phyloP scores from a whole-genome alignment of 768 basidiomycete genomes.

The Paxillus rubicundulus region DNA sequence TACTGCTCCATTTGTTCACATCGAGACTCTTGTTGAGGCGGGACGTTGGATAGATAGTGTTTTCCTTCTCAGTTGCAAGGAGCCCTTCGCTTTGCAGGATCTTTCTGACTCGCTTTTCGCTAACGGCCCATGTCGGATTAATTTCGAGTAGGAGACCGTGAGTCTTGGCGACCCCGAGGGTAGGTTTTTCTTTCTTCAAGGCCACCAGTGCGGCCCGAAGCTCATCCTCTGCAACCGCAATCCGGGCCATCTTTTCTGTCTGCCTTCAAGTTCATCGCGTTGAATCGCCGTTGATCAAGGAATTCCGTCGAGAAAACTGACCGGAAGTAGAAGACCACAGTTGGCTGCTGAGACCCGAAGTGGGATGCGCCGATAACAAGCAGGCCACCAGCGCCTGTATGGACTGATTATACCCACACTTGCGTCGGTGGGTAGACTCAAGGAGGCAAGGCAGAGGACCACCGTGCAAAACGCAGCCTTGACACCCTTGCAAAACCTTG shows the following conservation, averaged over 20 bases:
- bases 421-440: too few relatives aligned
- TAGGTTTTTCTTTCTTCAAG: constrained; percentile 56
- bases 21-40: constrained; percentile 63
- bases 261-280: not conserved
- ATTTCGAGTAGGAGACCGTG: constrained; percentile 57
- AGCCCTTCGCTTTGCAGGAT: constrained; percentile 61
- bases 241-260: constrained; percentile 11
- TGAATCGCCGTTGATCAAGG: not conserved
- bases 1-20: constrained; percentile 56
- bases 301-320: not conserved
- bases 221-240: constrained; percentile 47
- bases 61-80: constrained; percentile 23
- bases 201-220: constrained; percentile 53
- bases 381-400: too few relatives aligned
- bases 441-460: too few relatives aligned
- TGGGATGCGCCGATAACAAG: too few relatives aligned
- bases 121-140: constrained; percentile 72
- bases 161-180: constrained; percentile 70
- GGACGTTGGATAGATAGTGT: constrained; percentile 54
- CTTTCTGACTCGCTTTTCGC: constrained; percentile 80
- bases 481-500: too few relatives aligned
- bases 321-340: not conserved
- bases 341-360: not conserved
- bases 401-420: too few relatives aligned
- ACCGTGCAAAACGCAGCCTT: too few relatives aligned